A percentile compares a stretch with the other conserved stretches of the same genome.
These are phyloP conservation scores for Thraustotheca clavata DNA, from an alignment of 352 stramenopile species.

Conservation along the genomic window DNA sequence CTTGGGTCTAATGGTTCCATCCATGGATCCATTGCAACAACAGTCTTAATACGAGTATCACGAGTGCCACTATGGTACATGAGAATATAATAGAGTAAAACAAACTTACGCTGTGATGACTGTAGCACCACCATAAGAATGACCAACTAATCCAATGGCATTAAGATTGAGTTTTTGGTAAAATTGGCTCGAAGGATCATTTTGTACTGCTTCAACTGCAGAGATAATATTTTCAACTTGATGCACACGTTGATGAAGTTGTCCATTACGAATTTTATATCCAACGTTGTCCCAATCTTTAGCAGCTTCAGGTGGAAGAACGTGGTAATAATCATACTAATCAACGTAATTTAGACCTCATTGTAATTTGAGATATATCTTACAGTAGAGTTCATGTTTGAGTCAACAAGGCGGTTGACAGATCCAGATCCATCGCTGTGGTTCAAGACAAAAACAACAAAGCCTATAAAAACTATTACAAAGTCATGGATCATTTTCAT, in stretches of 20 bases:
- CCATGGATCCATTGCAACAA: slow-evolving; percentile 55
- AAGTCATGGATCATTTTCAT: not conserved
- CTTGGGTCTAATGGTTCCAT: slow-evolving; percentile 50
- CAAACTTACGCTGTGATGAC: slow-evolving; percentile 29
- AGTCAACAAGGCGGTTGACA: slow-evolving; percentile 34
- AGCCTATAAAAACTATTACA: not conserved
- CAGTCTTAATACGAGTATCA: slow-evolving; percentile 36
- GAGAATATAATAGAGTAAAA: not conserved
- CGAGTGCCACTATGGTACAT: slow-evolving; percentile 27
- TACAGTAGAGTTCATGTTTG: not conserved
- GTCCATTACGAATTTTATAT: slow-evolving; percentile 51
- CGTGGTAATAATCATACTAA: slow-evolving; percentile 46
- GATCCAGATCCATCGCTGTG: slow-evolving; percentile 58
- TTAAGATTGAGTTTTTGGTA: slow-evolving; percentile 29
- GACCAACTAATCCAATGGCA: slow-evolving; percentile 36
- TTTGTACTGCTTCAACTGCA: slow-evolving; percentile 23
- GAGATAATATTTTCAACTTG: slow-evolving; percentile 44
- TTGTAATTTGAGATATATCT: not conserved
- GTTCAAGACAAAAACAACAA: slow-evolving; percentile 45
- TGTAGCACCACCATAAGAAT: slow-evolving; percentile 60
- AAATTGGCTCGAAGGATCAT: slow-evolving; percentile 22
- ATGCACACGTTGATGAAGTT: slow-evolving; percentile 42
- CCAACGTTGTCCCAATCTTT: slow-evolving; percentile 41
- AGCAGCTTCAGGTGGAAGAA: slow-evolving; percentile 35
- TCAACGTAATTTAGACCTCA: slow-evolving; percentile 10